These are phyloP conservation scores for Solanum clarkiae DNA, from an alignment of 257 asterid species.

Conservation along the genomic window DNA sequence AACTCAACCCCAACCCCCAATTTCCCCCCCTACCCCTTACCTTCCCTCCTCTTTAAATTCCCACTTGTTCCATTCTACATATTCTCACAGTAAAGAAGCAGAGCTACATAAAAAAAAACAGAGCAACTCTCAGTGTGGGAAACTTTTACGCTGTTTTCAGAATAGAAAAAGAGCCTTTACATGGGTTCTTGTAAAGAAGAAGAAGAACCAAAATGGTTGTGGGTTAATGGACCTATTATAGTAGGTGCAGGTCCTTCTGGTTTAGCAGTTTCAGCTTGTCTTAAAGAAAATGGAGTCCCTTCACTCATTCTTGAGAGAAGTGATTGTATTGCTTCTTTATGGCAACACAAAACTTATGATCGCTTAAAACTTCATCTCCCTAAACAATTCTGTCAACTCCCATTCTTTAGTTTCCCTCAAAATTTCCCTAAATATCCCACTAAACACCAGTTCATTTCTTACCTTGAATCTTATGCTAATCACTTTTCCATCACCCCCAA, in stretches of 20 bases:
- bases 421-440: conserved; percentile 69
- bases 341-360: conserved; percentile 69
- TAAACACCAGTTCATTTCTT: conserved; percentile 51
- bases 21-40: background rate
- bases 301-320: conserved; percentile 59
- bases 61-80: conserved; percentile 3
- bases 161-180: background rate
- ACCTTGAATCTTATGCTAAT: conserved; percentile 51
- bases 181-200: conserved; percentile 34
- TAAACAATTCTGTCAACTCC: conserved; percentile 60
- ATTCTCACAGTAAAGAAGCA: background rate
- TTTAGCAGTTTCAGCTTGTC: conserved; percentile 86
- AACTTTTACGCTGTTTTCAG: background rate
- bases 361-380: conserved; percentile 89
- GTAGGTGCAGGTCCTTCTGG: conserved; percentile 95
- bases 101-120: conserved; percentile 8
- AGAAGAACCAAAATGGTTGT: conserved; percentile 1
- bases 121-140: background rate
- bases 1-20: background rate
- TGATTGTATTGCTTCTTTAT: conserved; percentile 69
- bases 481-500: conserved; percentile 40
- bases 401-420: conserved; percentile 40
- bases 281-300: conserved; percentile 42
- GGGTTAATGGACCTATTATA: conserved; percentile 53
- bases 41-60: conserved; percentile 17